phyloP scores from a whole-genome alignment of 495 filamentous ascomycete species.

The Penicillium pulvis region DNA sequence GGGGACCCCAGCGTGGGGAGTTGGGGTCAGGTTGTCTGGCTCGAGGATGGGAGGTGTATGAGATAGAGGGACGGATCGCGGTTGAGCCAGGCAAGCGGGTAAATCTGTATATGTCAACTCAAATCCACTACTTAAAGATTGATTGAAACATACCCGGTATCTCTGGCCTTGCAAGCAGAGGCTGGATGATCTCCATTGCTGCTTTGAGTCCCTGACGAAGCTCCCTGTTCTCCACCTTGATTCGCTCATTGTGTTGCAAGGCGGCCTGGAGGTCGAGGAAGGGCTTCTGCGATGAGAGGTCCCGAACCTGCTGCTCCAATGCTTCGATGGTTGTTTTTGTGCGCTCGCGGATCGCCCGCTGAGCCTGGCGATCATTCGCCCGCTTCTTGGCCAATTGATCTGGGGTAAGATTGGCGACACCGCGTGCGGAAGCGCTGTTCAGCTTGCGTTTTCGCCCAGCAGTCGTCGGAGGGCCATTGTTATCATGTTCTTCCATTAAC shows the following conservation, averaged over 20 bases:
- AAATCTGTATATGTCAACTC: conserved; percentile 18
- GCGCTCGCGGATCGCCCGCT: conserved; percentile 80
- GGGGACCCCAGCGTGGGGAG: conserved; percentile 14
- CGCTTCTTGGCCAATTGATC: conserved; percentile 76
- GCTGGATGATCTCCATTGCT: conserved; percentile 66
- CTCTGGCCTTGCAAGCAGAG: conserved; percentile 47
- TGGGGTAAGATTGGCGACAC: conserved; percentile 72
- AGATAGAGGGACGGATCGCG: conserved; percentile 24
- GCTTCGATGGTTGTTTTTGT: conserved; percentile 80
- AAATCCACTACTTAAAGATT: background rate
- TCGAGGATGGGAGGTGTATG: conserved; percentile 32
- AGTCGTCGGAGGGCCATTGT: conserved; percentile 23
- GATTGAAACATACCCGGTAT: conserved; percentile 23
- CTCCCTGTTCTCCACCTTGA: conserved; percentile 70
- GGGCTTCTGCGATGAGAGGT: conserved; percentile 73
- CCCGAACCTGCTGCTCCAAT: conserved; percentile 69
- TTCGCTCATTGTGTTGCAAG: conserved; percentile 66
- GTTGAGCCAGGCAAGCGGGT: conserved; percentile 16
- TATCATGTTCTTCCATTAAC: conserved; percentile 20
- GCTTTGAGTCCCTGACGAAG: conserved; percentile 62
- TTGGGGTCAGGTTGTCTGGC: conserved; percentile 22
- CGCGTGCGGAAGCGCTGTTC: conserved; percentile 58
- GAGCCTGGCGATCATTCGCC: conserved; percentile 87
- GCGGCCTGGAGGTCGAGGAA: conserved; percentile 76
- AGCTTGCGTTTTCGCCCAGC: conserved; percentile 52